Percentiles rank a stretch among this genome's conserved stretches.
phyloP scores from a whole-genome alignment of 768 basidiomycete genomes.

The Rubroboletus satanas region DNA sequence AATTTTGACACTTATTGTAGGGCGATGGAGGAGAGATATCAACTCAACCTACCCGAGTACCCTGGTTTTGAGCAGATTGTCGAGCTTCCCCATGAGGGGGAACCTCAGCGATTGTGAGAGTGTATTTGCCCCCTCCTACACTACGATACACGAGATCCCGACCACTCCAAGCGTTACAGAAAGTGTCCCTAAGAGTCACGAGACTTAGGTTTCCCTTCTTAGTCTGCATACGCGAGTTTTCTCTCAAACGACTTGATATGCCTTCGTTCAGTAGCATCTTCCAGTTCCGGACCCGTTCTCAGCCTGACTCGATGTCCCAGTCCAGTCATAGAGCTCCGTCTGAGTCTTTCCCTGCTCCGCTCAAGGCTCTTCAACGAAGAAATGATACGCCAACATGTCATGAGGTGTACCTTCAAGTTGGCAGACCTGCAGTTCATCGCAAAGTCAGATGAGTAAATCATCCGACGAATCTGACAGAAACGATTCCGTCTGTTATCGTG shows the following conservation, averaged over 20 bases:
- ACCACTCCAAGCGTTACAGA: background rate
- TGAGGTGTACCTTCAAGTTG: background rate
- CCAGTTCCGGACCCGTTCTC: background rate
- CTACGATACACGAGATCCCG: background rate
- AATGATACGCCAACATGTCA: background rate
- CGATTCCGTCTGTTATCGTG: background rate
- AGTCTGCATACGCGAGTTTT: background rate
- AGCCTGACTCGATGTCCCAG: background rate
- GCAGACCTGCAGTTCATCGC: background rate
- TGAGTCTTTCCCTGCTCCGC: background rate
- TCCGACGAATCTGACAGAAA: background rate
- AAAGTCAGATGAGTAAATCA: background rate
- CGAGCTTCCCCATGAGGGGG: conserved; percentile 45
- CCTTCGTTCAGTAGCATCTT: background rate
- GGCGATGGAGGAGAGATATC: conserved; percentile 63
- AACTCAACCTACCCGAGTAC: conserved; percentile 80
- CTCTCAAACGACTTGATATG: background rate
- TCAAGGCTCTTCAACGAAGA: background rate
- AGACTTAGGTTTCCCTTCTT: background rate
- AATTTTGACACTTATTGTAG: conserved; percentile 37
- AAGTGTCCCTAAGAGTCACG: background rate
- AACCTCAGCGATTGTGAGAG: conserved; percentile 5
- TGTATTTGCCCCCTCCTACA: no score
- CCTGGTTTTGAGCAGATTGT: conserved; percentile 80
- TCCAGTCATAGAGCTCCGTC: background rate